Evolutionary conservation across 2,329 filamentous ascomycete genomes (phyloP).

Genomic region (Pyricularia pennisetigena): DNA sequence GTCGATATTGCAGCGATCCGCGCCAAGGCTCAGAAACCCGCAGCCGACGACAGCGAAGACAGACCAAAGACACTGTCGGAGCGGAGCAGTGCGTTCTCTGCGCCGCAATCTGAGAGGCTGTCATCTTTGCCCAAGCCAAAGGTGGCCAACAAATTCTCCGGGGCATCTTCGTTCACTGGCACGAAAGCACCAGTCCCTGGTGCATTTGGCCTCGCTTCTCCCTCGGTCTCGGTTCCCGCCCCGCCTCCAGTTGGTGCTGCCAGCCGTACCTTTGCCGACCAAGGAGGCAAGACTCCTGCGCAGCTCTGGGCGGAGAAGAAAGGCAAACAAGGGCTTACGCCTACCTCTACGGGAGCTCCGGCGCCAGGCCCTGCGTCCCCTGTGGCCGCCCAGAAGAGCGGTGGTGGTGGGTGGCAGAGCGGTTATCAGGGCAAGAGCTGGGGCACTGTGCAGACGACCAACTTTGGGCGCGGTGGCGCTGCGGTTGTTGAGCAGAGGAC

Average conservation of each 20-base stretch:
- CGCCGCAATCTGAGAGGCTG: conserved; percentile 62
- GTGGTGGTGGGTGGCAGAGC: conserved; percentile 77
- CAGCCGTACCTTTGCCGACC: conserved; percentile 86
- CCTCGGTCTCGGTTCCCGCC: conserved; percentile 36
- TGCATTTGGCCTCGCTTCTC: conserved; percentile 52
- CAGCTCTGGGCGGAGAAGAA: conserved; percentile 98
- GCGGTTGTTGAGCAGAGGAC: conserved; percentile 49
- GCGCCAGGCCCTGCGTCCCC: conserved; percentile 33
- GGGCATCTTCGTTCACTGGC: conserved; percentile 59
- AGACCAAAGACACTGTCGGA: conserved; percentile 60
- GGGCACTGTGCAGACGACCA: conserved; percentile 69
- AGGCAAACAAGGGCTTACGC: conserved; percentile 54
- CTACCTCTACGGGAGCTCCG: conserved; percentile 32
- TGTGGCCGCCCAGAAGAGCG: conserved; percentile 58
- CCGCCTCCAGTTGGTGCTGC: conserved; percentile 64
- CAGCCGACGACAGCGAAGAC: conserved; percentile 29
- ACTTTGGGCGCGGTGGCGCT: conserved; percentile 53
- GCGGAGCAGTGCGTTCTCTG: conserved; percentile 62
- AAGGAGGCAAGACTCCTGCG: conserved; percentile 91
- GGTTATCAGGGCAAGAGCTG: conserved; percentile 85
- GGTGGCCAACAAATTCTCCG: conserved; percentile 80
- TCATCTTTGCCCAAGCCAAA: conserved; percentile 90
- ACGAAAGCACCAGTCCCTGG: conserved; percentile 82
- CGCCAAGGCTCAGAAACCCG: conserved; percentile 63
- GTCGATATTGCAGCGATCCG: conserved; percentile 95